Conservation (phyloP, 1,284 basidiomycete genomes). For the Peniophora sp. region DNA sequence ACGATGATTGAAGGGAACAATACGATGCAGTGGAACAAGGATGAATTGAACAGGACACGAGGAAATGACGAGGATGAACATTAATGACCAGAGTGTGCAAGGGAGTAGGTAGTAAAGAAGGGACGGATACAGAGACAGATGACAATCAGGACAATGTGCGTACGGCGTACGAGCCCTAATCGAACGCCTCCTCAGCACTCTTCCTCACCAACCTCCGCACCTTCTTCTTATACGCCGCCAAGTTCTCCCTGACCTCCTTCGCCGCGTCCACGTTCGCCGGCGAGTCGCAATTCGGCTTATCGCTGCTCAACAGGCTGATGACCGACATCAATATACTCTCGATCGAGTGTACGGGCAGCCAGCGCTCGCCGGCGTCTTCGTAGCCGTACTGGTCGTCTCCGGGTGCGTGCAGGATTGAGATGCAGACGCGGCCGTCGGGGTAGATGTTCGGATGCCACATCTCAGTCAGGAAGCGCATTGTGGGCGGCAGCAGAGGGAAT, state of each 20-base stretch:
- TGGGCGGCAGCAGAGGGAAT: slow-evolving; percentile 88
- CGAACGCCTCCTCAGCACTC: slow-evolving; percentile 82
- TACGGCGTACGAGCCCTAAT: slow-evolving; percentile 27
- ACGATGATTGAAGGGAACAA: no score
- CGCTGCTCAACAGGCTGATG: slow-evolving; percentile 90
- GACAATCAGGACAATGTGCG: no score
- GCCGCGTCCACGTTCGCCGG: slow-evolving; percentile 98
- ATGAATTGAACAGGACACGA: no score
- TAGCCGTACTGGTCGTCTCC: slow-evolving; percentile 98
- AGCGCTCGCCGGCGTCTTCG: slow-evolving; percentile 95
- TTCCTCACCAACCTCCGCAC: slow-evolving; percentile 79
- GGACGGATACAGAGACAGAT: background rate
- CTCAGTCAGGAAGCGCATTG: slow-evolving; percentile 90
- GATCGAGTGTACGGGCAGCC: slow-evolving; percentile 95
- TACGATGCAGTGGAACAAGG: no score
- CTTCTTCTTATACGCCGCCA: slow-evolving; percentile 85
- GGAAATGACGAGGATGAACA: no score
- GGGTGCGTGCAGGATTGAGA: slow-evolving; percentile 96
- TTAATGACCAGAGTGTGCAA: no score
- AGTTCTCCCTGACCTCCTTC: slow-evolving; percentile 78
- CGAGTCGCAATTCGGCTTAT: slow-evolving; percentile 89
- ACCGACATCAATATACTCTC: slow-evolving; percentile 97
- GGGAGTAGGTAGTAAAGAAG: background rate
- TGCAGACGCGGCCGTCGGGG: slow-evolving; percentile 83
- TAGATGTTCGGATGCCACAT: slow-evolving; percentile 99